A percentile compares a stretch with the other conserved stretches of the same genome.
Conservation (phyloP, 202 grass and related monocot species). For the Brachypodium distachyon region DNA sequence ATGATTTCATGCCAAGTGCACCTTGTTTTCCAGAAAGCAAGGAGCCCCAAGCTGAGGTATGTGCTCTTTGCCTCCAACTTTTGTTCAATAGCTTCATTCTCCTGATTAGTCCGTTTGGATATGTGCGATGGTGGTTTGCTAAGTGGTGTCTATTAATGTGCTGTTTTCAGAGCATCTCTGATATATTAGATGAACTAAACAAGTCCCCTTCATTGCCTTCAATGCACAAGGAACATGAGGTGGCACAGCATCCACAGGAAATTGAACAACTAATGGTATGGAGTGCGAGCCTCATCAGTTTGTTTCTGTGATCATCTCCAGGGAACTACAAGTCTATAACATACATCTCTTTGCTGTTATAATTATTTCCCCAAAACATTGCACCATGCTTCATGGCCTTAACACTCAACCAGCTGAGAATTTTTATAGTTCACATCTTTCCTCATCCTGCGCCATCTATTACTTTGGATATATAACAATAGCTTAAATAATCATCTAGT, state of each 20-base stretch:
- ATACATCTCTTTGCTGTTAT: neutral
- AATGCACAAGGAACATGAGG: neutral
- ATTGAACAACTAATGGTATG: conserved; percentile 8
- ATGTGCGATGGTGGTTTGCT: neutral
- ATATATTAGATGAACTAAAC: neutral
- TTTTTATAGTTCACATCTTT: neutral
- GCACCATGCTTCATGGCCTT: no score
- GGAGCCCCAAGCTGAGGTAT: neutral
- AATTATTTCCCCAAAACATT: neutral
- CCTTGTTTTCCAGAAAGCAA: conserved; percentile 3
- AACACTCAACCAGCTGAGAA: neutral
- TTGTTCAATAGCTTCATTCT: neutral
- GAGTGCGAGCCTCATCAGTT: neutral
- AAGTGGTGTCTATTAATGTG: conserved; percentile 2
- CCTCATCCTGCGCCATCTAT: neutral
- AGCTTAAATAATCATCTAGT: neutral
- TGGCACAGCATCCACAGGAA: neutral
- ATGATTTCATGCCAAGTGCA: neutral
- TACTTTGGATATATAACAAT: neutral
- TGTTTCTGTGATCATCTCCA: neutral
- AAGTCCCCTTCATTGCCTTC: neutral
- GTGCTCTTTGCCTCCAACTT: neutral
- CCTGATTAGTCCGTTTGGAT: neutral
- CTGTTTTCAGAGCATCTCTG: conserved; percentile 8
- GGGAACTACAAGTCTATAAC: neutral